Percentiles rank a stretch among this genome's conserved stretches.
phyloP scores from a whole-genome alignment of 176 grass and related monocot species.

The Cymbopogon citratus region DNA sequence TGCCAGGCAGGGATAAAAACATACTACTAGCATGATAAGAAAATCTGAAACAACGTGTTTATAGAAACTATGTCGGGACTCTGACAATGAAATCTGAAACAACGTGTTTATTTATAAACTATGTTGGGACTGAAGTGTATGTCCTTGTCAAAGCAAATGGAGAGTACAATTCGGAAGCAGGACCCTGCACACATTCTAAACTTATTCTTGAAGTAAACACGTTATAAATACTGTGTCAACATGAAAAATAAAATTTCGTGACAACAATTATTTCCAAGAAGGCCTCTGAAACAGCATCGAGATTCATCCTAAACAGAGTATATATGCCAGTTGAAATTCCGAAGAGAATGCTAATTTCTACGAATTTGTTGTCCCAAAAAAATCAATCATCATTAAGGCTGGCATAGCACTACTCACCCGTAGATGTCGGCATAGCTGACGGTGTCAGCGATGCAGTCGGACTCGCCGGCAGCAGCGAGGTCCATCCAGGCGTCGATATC shows the following conservation, averaged over 20 bases:
- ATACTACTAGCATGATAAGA: background rate
- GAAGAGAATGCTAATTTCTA: background rate
- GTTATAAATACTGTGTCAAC: background rate
- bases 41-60: background rate
- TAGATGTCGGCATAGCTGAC: constrained; percentile 87
- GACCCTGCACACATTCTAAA: background rate
- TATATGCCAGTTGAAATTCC: background rate
- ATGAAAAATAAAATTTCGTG: background rate
- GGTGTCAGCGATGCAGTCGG: constrained; percentile 63
- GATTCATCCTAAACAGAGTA: background rate
- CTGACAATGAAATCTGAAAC: background rate
- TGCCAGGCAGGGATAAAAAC: background rate
- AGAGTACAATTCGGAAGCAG: background rate
- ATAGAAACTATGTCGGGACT: background rate
- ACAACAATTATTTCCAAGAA: background rate
- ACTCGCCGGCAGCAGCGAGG: constrained; percentile 49
- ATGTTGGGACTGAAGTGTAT: background rate
- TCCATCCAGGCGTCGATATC: constrained; percentile 91
- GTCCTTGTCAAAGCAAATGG: background rate
- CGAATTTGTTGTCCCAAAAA: background rate
- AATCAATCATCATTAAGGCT: background rate
- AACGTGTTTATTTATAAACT: background rate
- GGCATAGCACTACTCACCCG: constrained; percentile 25
- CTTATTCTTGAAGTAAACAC: background rate
- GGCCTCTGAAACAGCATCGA: background rate